Evolutionary conservation across 106 monocot genomes (phyloP), one percentile per base, ranked within the genome.

Genomic region (Platanthera guangdongensis): DNA sequence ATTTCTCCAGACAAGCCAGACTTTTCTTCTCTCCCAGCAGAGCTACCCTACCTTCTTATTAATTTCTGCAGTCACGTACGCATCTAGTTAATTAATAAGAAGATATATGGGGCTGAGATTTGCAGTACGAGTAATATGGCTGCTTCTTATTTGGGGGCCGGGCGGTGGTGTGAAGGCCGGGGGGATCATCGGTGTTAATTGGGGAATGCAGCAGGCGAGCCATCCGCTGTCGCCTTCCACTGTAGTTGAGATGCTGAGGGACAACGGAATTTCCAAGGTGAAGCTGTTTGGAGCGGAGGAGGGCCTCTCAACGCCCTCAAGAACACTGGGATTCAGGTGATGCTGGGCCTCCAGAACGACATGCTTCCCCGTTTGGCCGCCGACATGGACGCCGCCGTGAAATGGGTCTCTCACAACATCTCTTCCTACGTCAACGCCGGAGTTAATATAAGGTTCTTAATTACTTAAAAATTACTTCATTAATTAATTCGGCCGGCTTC

Each of bases 331-430:
- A 80, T 93, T 14, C 83, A 93, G 80, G 93, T 90, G 74, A 93
- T 93, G 93, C 88, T 93, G 30, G 90, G 93, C n/a, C 88, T 93
- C 53, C 93, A 88, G 4, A 90, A 93, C 21, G 90, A 93, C 16
- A 74, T 93, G 90, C 86, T 93, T 50, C 71, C 84, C 19, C 52
- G 77, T 19, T 79, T 93, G 47, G 86, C 90, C 1, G 47, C 79
- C 9, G 73, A 67, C 18, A 52, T 81, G 52, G 84, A 76, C 50
- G 75, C 78, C 2, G 93, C 93, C 4, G 85, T 86, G 77, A 77
- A 72, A 2, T 93, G 90, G 90, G 93, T 93, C 21, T 81, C 93
- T 7, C 83, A 79, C 75, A 93, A 93, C 76, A 79, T 93, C 69
- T 90, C 93, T 21, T 59, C 77, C 0, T 86, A 86, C 67, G 45